Evolutionary conservation across 345 rosid genomes (phyloP), one percentile per base, ranked within the genome.

Genomic region (Firmiana major): DNA sequence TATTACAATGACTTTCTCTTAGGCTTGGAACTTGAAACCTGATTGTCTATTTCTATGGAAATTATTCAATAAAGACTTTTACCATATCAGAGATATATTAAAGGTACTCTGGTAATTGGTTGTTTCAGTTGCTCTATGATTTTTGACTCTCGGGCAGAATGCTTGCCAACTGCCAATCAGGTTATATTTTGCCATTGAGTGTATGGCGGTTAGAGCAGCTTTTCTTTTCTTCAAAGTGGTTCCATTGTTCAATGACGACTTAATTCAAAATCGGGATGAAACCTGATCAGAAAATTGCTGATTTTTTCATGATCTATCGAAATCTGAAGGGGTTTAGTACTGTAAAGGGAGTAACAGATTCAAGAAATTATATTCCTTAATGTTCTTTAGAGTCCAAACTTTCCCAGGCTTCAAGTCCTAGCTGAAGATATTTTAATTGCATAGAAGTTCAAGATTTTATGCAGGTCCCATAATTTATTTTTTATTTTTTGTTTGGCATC

Each of bases 21-120:
- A 11, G 81, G 55, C n/a, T 74, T n/a, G 62, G 78, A 79, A 62
- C 73, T 81, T 75, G 71, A 72, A 80, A 72, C 43, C 19, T 54
- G 36, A 64, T 48, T 15, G 62, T 58, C 73, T 31, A n/a, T 4
- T 62, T 63, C 2, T 63, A 54, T 34, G 21, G 28, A 53, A 59
- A 58, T 22, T 48, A 79, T 38, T 65, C 48, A 31, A 31, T 76
- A 58, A n/a, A 63, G n/a, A 45, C 38, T 62, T 62, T 51, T 51
- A 51, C 55, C 5, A 51, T 46, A 65, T 42, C 67, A 17, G 49
- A 65, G 28, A 3, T 31, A 31, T 3, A 31, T 31, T 31, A 3
- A 31, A 31, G 34, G 24, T 64, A 65, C 40, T 65, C 6, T 17
- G 9, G n/a, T n/a, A 57, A 21, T 57, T 57, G 6, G 26, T 21